Percentiles rank a stretch among this genome's conserved stretches.
Conservation (phyloP, 768 basidiomycete species). For the Amanita fuliginea region DNA sequence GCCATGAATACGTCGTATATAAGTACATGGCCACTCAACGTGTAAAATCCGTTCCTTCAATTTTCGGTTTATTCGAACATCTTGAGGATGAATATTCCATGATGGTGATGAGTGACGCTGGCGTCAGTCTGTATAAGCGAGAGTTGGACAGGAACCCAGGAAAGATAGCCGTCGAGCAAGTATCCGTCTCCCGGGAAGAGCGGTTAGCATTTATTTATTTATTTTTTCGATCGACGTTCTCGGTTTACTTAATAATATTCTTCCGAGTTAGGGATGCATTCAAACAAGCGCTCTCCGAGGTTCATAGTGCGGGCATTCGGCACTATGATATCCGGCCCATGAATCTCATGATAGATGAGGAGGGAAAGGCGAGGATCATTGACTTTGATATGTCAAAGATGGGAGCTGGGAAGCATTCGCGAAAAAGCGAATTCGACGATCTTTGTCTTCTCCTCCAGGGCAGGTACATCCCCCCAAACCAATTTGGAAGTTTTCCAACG, state of each 20-base stretch:
- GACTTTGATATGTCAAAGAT: constrained; percentile 3
- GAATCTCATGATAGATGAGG: neutral
- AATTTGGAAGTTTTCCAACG: neutral
- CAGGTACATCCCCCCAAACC: neutral
- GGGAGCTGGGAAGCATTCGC: neutral
- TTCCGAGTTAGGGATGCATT: neutral
- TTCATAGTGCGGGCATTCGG: neutral
- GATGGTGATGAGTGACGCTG: no score
- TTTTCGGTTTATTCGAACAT: neutral
- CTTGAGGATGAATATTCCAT: no score
- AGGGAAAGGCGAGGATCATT: neutral
- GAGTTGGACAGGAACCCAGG: no score
- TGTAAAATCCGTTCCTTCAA: neutral
- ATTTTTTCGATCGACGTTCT: no score
- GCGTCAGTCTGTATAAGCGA: no score
- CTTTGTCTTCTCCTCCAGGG: neutral
- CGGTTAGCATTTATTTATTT: neutral
- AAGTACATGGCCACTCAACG: neutral
- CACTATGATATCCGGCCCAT: neutral
- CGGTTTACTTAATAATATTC: no score
- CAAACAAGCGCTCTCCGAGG: neutral
- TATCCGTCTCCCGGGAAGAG: neutral
- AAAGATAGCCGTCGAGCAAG: neutral
- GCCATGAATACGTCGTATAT: neutral
- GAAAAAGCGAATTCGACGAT: neutral